Evolutionary conservation across 73 alveolate genomes (phyloP).

Genomic region (Paramecium sonneborni): DNA sequence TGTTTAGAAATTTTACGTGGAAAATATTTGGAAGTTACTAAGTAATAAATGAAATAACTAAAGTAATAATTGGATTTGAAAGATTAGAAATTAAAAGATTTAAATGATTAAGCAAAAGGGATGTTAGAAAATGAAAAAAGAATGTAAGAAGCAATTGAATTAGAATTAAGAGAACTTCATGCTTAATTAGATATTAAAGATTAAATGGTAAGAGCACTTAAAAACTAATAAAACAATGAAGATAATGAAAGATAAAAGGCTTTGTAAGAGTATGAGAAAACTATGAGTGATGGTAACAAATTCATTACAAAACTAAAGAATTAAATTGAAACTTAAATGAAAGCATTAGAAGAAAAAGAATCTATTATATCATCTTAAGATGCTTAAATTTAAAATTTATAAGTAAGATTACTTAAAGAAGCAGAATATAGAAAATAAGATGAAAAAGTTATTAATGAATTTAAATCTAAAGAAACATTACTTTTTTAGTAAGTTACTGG

Average conservation of each 20-base stretch:
- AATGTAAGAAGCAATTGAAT: constrained; percentile 40
- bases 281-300: constrained; percentile 21
- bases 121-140: constrained; percentile 14
- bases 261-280: background rate
- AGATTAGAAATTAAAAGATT: background rate
- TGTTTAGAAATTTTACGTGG: constrained; percentile 39
- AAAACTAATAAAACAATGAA: background rate
- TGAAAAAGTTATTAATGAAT: background rate
- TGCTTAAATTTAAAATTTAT: background rate
- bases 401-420: background rate
- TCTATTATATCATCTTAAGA: background rate
- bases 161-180: constrained; percentile 47
- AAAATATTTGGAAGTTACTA: background rate
- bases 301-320: background rate
- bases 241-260: constrained; percentile 6
- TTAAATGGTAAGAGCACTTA: constrained; percentile 8
- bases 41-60: background rate
- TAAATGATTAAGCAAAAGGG: background rate
- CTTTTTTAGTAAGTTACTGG: background rate
- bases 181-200: background rate
- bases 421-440: constrained; percentile 22
- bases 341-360: constrained; percentile 5
- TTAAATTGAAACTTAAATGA: background rate
- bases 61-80: constrained; percentile 23
- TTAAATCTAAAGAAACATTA: background rate